These are phyloP conservation scores for Medicago lupulina DNA, from an alignment of 306 rosid species.

Conservation along the genomic window DNA sequence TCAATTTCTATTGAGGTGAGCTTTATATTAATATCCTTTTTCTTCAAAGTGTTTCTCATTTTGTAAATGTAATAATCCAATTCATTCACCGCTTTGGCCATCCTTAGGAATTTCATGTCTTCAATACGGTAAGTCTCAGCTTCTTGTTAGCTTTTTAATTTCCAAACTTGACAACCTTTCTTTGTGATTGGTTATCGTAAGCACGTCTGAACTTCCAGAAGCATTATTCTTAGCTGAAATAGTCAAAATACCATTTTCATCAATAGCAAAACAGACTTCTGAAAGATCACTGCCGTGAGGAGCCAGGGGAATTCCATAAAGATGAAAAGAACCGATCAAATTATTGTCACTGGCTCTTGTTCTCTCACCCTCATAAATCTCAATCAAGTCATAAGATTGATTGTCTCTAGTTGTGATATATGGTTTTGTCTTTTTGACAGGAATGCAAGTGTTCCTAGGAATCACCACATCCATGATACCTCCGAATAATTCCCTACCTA, in stretches of 20 bases:
- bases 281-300: conserved; percentile 45
- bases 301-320: conserved; percentile 49
- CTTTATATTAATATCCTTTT: conserved; percentile 13
- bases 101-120: conserved; percentile 39
- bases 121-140: conserved; percentile 50
- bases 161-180: conserved; percentile 49
- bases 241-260: background rate
- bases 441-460: background rate
- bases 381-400: conserved; percentile 41
- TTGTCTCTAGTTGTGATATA: conserved; percentile 10
- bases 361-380: background rate
- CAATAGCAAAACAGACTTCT: conserved; percentile 43
- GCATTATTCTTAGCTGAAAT: background rate
- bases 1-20: conserved; percentile 24
- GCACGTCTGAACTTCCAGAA: background rate
- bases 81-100: conserved; percentile 15
- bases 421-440: background rate
- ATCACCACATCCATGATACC: too few relatives aligned
- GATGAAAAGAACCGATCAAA: conserved; percentile 45
- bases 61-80: conserved; percentile 49
- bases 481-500: too few relatives aligned
- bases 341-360: conserved; percentile 39
- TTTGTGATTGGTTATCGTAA: conserved; percentile 18
- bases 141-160: conserved; percentile 51
- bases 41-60: conserved; percentile 44